Percentiles rank a stretch among this genome's conserved stretches.
Conservation (phyloP, 305 asterid genomes). For the Caryopteris hybrid region DNA sequence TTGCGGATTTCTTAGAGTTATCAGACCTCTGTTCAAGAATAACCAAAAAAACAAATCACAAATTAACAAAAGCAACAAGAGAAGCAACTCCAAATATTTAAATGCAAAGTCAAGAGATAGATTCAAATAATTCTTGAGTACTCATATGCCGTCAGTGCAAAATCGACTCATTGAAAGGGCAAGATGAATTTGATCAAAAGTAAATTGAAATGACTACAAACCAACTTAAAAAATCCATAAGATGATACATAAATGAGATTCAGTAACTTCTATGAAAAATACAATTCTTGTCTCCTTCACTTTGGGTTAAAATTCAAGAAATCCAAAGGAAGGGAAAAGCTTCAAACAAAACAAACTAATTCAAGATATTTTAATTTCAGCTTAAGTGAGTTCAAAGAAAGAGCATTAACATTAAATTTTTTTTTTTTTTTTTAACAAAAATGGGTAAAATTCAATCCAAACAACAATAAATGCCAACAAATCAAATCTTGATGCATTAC, state of each 20-base stretch:
- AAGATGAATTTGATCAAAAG: not conserved
- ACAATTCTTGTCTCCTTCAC: no score
- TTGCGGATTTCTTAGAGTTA: slow-evolving; percentile 36
- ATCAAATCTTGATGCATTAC: not conserved
- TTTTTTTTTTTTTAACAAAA: not conserved
- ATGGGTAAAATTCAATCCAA: not conserved
- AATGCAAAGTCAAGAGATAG: not conserved
- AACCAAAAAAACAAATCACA: no score
- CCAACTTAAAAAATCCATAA: not conserved
- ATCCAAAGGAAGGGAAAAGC: no score
- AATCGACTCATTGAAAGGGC: not conserved
- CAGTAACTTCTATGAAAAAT: no score
- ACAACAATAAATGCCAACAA: not conserved
- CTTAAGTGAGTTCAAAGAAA: not conserved
- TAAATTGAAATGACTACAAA: not conserved
- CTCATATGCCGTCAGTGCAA: not conserved
- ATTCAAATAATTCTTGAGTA: not conserved
- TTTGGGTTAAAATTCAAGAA: no score
- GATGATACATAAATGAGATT: no score
- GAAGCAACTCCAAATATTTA: no score
- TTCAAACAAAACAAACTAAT: no score
- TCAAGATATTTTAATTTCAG: not conserved
- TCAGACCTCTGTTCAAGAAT: slow-evolving; percentile 41
- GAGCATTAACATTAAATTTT: not conserved
- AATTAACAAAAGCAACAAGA: no score